Conservation (phyloP, 768 basidiomycete species). For the Sistotremastrum niveocremeum region DNA sequence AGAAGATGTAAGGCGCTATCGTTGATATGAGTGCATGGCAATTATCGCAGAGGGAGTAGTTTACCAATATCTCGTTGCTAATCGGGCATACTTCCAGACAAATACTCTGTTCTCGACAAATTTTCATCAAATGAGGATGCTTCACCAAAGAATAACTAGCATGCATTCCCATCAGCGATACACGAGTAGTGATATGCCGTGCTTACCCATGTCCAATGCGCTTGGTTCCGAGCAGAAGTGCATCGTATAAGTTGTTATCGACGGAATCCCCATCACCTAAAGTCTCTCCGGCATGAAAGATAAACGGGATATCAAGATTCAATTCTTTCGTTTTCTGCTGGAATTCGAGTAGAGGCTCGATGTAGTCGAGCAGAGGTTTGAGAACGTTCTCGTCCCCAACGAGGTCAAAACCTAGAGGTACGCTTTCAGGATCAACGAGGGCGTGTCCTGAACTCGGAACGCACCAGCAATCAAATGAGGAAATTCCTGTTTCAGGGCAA, state of each 20-base stretch:
- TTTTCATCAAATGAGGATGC: slow-evolving; percentile 58
- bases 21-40: neutral
- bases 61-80: slow-evolving; percentile 65
- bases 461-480: slow-evolving; percentile 57
- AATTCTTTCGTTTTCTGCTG: slow-evolving; percentile 39
- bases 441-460: neutral
- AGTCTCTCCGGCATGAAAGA: slow-evolving; percentile 75
- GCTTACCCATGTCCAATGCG: slow-evolving; percentile 70
- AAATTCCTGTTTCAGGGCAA: slow-evolving; percentile 58
- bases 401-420: slow-evolving; percentile 54
- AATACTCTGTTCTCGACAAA: slow-evolving; percentile 49
- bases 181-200: neutral
- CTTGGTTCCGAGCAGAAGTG: slow-evolving; percentile 63
- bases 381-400: slow-evolving; percentile 61
- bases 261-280: slow-evolving; percentile 59
- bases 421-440: neutral
- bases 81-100: slow-evolving; percentile 70
- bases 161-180: neutral
- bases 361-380: slow-evolving; percentile 48
- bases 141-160: slow-evolving; percentile 59
- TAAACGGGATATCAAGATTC: slow-evolving; percentile 55
- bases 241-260: slow-evolving; percentile 66
- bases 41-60: neutral
- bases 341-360: slow-evolving; percentile 47
- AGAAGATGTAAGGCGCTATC: slow-evolving; percentile 57